Base-by-base conservation (phyloP, 495 filamentous ascomycete genomes). In the Talaromyces borbonicus region DNA sequence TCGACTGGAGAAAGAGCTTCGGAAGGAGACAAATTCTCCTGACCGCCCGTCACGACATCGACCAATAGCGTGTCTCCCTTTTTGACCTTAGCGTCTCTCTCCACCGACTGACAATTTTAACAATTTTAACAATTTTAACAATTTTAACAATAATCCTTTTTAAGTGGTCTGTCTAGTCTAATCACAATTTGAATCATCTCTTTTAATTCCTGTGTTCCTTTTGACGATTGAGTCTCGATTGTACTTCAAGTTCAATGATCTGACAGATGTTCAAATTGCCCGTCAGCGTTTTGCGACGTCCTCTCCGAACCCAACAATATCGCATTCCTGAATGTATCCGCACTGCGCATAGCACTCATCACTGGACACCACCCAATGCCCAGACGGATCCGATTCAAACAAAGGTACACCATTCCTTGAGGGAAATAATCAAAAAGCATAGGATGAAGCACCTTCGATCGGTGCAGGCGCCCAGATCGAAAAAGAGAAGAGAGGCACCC, bases 21-120 rank as follows among this genome's bases (percentile, higher is more conserved):
- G 22, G 30, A 24, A 36, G 29, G 27, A 31, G 36, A 46, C 43
- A 46, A 46, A 46, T 46, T 46, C 43, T 46, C 43, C 43, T 46
- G 43, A 23, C 27, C 43, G 43, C 43, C 25, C 18, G 43, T 20
- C 18, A 15, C 29, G 4, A 20, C 9, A 35, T 24, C 31, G 19
- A 22, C 43, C 43, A 46, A 46, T 46, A 29, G 36, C 8, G 8
- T 32, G 43, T 22, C 29, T 33, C 27, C 20, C 16, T 46, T 46
- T 33, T 18, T 9, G 18, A 14, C 43, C 36, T 46, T 35, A 31
- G 15, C 43, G 15, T 27, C 25, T 8, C 19, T 20, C 41, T 30
- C 14, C 41, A 25, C 16, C 41, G 16, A 14, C 19, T 26, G 20
- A 9, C 11, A 46, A 46, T 33, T 33, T 46, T 46, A 38, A 11